phyloP scores from a whole-genome alignment of 768 basidiomycete species.

The Mrakia gelida region DNA sequence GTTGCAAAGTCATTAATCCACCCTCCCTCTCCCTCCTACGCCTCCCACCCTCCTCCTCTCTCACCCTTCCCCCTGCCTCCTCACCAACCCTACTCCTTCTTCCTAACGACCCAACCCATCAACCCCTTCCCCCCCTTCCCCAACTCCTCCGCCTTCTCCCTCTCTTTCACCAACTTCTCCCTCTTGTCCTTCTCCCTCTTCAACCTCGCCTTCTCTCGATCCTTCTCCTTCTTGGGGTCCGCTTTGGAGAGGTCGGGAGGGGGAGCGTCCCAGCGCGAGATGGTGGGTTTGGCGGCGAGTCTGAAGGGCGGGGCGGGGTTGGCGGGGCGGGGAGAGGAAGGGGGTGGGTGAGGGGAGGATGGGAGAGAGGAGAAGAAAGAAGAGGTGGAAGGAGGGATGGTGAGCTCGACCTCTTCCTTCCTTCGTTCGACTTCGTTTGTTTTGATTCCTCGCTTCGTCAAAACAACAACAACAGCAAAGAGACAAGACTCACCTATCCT shows the following conservation, averaged over 20 bases:
- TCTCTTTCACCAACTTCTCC: neutral
- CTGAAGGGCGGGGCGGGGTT: neutral
- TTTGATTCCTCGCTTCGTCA: neutral
- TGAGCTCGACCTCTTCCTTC: neutral
- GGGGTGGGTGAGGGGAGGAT: neutral
- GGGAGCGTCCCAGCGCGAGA: constrained; percentile 3
- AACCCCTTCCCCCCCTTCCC: neutral
- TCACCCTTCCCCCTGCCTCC: neutral
- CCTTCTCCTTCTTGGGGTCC: neutral
- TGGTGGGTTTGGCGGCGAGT: neutral
- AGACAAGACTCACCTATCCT: neutral
- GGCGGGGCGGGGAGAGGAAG: too few relatives aligned
- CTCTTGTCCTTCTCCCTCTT: constrained; percentile 8
- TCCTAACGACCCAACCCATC: constrained; percentile 4
- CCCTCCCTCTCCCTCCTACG: neutral
- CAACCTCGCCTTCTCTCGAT: constrained; percentile 3
- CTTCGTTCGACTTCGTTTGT: neutral
- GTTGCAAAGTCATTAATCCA: too few relatives aligned
- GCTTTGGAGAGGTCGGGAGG: neutral
- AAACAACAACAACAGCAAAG: neutral
- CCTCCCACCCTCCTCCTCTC: neutral
- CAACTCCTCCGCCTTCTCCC: neutral
- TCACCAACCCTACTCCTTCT: neutral
- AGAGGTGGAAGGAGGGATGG: too few relatives aligned
- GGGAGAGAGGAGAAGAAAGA: neutral